Evolutionary conservation across 768 basidiomycete species (phyloP).

Genomic region (Epithele typhae): DNA sequence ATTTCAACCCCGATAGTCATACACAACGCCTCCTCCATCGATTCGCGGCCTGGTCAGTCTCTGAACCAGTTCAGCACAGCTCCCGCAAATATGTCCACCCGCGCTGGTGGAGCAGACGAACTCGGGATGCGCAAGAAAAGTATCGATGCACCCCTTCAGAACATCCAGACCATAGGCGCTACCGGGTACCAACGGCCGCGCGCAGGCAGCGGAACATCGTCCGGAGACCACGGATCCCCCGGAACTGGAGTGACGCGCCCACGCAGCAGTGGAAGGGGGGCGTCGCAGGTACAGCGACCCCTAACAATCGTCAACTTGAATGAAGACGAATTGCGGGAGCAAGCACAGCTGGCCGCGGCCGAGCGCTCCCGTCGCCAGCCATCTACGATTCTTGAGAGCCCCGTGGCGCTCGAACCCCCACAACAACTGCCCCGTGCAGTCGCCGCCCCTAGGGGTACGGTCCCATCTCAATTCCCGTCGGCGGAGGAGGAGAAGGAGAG

Average conservation of each 20-base stretch:
- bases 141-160: slow-evolving; percentile 5
- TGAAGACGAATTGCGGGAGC: slow-evolving; percentile 37
- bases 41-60: slow-evolving; percentile 9
- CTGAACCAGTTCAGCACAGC: too few species aligned
- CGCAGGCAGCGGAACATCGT: slow-evolving; percentile 6
- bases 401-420: not conserved
- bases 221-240: too few species aligned
- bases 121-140: slow-evolving; percentile 18
- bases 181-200: slow-evolving; percentile 2
- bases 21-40: too few species aligned
- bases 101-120: slow-evolving; percentile 18
- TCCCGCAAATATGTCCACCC: too few species aligned
- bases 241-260: slow-evolving; percentile 18
- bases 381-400: slow-evolving; percentile 11
- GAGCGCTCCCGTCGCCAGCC: slow-evolving; percentile 1
- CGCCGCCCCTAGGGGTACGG: too few species aligned
- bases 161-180: slow-evolving; percentile 22
- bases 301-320: slow-evolving; percentile 40
- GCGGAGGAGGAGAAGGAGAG: slow-evolving; percentile 45
- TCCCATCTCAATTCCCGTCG: too few species aligned
- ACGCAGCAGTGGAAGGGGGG: slow-evolving; percentile 24
- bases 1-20: too few species aligned
- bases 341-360: slow-evolving; percentile 26
- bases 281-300: slow-evolving; percentile 23
- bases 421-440: too few species aligned